Conservation (phyloP, 495 filamentous ascomycete genomes). For the Trichoderma virens region DNA sequence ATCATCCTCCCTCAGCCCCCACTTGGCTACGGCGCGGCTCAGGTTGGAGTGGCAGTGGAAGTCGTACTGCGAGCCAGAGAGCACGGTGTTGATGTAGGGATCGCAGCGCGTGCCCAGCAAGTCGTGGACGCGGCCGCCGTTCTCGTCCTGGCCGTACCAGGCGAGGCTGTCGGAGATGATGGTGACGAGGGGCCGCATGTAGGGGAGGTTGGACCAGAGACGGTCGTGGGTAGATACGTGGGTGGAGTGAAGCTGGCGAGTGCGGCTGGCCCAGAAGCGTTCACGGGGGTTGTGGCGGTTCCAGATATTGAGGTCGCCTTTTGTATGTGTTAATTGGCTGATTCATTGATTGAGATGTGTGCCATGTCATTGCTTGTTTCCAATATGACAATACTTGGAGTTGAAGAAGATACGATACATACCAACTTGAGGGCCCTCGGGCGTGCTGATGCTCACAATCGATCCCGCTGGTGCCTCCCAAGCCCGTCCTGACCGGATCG, state of each 20-base stretch:
- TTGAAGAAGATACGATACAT: not conserved
- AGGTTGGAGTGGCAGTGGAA: slow-evolving; percentile 81
- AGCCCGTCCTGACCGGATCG: slow-evolving; percentile 52
- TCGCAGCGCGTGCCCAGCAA: slow-evolving; percentile 71
- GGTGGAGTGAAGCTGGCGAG: slow-evolving; percentile 65
- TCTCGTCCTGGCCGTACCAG: slow-evolving; percentile 43
- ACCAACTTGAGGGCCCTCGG: slow-evolving; percentile 65
- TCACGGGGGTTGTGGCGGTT: slow-evolving; percentile 67
- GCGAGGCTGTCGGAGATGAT: slow-evolving; percentile 62
- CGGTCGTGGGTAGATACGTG: slow-evolving; percentile 64
- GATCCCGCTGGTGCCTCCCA: slow-evolving; percentile 56
- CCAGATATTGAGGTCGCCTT: slow-evolving; percentile 72
- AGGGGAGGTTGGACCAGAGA: slow-evolving; percentile 70
- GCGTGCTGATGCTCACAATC: slow-evolving; percentile 63
- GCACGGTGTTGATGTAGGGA: slow-evolving; percentile 63
- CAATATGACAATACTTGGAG: not conserved
- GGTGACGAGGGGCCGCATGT: slow-evolving; percentile 63
- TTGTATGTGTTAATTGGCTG: not conserved
- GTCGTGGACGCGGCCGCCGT: slow-evolving; percentile 59
- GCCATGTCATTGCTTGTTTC: not conserved
- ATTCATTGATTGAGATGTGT: not conserved
- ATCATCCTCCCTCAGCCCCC: slow-evolving; percentile 61
- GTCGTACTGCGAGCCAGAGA: slow-evolving; percentile 62
- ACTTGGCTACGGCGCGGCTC: slow-evolving; percentile 58
- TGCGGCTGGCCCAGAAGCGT: slow-evolving; percentile 71